A percentile compares a stretch with the other conserved stretches of the same genome.
Conservation (phyloP, 139 green algal genomes). For the Picochlorum sp. region DNA sequence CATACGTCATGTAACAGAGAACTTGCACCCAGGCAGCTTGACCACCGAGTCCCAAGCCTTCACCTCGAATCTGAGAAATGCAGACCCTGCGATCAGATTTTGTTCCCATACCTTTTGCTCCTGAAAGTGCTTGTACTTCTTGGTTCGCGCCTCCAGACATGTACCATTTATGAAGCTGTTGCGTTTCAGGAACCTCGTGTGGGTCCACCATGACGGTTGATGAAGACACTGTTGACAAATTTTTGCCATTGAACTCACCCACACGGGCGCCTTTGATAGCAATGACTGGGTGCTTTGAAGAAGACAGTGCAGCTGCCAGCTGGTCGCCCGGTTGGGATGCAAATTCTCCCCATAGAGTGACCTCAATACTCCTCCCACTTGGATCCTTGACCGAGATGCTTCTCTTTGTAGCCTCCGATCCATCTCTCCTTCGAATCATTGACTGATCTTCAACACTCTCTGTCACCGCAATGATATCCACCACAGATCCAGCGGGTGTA, state of each 20-base stretch:
- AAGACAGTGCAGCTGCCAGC: slow-evolving; percentile 1
- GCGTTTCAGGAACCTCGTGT: slow-evolving; percentile 43
- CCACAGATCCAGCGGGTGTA: slow-evolving; percentile 36
- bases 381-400: slow-evolving; percentile 65
- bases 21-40: slow-evolving; percentile 58
- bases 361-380: slow-evolving; percentile 61
- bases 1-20: slow-evolving; percentile 35
- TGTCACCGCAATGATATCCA: slow-evolving; percentile 89
- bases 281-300: slow-evolving; percentile 53
- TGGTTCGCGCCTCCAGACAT: background rate
- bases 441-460: slow-evolving; percentile 35
- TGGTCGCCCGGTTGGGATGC: slow-evolving; percentile 44
- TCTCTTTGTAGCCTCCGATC: slow-evolving; percentile 76
- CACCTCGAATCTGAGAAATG: slow-evolving; percentile 64
- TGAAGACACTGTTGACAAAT: slow-evolving; percentile 56
- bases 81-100: slow-evolving; percentile 44
- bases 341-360: slow-evolving; percentile 80
- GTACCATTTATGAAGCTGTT: slow-evolving; percentile 49
- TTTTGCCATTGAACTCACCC: slow-evolving; percentile 92
- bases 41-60: slow-evolving; percentile 53
- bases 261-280: slow-evolving; percentile 72
- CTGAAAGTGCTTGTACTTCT: slow-evolving; percentile 31
- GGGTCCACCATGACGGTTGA: slow-evolving; percentile 63
- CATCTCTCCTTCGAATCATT: slow-evolving; percentile 70
- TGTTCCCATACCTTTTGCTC: slow-evolving; percentile 22